phyloP scores from a whole-genome alignment of 495 filamentous ascomycete species.

The Evernia prunastri region DNA sequence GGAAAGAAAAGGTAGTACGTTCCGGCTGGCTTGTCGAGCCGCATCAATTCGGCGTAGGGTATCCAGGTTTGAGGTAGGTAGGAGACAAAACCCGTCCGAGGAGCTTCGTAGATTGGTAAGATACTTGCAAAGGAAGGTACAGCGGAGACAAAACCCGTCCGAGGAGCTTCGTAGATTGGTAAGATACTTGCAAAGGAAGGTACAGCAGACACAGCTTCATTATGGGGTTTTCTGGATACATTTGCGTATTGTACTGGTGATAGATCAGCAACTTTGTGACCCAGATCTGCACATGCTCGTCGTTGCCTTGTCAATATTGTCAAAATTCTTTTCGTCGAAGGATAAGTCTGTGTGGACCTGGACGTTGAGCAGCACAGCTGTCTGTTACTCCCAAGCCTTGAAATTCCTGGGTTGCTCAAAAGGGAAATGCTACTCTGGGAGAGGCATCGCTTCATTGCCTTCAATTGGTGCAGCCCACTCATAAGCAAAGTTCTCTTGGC shows the following conservation, averaged over 20 bases:
- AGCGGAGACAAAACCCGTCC: conserved; percentile 47
- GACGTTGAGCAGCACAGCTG: neutral
- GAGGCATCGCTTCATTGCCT: neutral
- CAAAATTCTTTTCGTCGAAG: neutral
- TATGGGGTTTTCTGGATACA: neutral
- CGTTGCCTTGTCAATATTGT: neutral
- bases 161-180: conserved; percentile 58
- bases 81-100: conserved; percentile 70
- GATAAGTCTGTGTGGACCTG: neutral
- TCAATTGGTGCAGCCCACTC: neutral
- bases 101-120: conserved; percentile 51
- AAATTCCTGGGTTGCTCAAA: neutral
- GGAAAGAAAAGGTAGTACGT: conserved; percentile 96
- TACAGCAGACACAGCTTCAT: neutral
- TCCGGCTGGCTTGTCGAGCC: conserved; percentile 90
- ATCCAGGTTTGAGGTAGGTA: conserved; percentile 67
- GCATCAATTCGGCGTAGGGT: conserved; percentile 88
- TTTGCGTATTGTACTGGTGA: neutral
- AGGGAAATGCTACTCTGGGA: neutral
- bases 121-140: neutral
- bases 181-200: neutral
- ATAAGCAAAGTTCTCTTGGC: neutral
- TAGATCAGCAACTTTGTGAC: neutral
- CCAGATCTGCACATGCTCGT: neutral
- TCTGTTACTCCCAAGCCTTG: neutral